Evolutionary conservation across 139 green algal genomes (phyloP).

Genomic region (Picochlorum sp.): DNA sequence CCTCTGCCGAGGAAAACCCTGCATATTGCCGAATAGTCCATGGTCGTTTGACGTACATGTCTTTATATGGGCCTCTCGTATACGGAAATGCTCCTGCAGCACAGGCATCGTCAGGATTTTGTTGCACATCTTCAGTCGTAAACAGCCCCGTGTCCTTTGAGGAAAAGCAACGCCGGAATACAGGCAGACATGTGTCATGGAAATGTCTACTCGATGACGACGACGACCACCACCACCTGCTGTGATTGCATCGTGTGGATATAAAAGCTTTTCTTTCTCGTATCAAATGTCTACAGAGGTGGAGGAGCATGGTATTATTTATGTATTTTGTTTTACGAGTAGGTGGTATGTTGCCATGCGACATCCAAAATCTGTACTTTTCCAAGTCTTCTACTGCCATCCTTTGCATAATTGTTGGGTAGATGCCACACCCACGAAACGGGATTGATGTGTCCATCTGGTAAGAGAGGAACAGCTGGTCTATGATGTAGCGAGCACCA

Average conservation of each 20-base stretch:
- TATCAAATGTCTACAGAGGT: too few species aligned
- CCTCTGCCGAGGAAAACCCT: conserved; percentile 65
- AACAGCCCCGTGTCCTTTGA: neutral
- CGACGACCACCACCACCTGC: too few species aligned
- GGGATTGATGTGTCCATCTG: neutral
- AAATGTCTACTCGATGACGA: too few species aligned
- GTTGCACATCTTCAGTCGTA: too few species aligned
- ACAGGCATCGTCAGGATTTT: conserved; percentile 9
- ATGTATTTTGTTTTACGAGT: too few species aligned
- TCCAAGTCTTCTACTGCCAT: neutral
- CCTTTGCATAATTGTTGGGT: neutral
- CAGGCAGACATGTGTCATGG: too few species aligned
- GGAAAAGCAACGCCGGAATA: too few species aligned
- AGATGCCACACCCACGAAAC: neutral
- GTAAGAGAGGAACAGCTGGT: neutral
- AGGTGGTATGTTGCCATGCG: too few species aligned
- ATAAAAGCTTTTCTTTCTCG: too few species aligned
- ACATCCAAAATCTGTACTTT: neutral
- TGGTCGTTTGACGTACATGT: conserved; percentile 39
- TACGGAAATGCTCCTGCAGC: conserved; percentile 52
- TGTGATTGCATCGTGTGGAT: too few species aligned
- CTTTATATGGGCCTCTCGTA: conserved; percentile 50
- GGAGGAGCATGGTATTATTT: too few species aligned
- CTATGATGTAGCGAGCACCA: neutral
- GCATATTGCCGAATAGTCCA: conserved; percentile 74